Conservation (phyloP, 2,329 filamentous ascomycete species). For the Cercospora janseana region DNA sequence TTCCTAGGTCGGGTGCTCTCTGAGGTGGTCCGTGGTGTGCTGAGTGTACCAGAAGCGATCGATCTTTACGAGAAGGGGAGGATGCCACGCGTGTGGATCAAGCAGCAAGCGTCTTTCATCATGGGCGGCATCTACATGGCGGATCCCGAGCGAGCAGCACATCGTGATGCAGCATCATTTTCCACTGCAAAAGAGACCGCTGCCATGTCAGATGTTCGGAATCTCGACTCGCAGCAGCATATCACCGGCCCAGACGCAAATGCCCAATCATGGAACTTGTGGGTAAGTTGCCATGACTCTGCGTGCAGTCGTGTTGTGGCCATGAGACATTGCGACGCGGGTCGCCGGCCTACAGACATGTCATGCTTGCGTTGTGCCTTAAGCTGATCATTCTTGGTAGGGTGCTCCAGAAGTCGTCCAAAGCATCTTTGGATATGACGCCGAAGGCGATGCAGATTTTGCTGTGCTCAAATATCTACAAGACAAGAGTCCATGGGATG, state of each 20-base stretch:
- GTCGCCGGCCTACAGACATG: no score
- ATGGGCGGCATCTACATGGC: slow-evolving; percentile 38
- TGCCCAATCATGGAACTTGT: slow-evolving; percentile 41
- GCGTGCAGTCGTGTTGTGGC: no score
- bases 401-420: slow-evolving; percentile 35
- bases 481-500: slow-evolving; percentile 28
- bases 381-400: no score
- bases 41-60: slow-evolving; percentile 39
- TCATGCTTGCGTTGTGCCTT: no score
- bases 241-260: slow-evolving; percentile 23
- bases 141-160: slow-evolving; percentile 30
- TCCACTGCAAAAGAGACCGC: slow-evolving; percentile 15
- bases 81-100: slow-evolving; percentile 45
- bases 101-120: slow-evolving; percentile 43
- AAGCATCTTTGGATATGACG: slow-evolving; percentile 42
- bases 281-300: no score
- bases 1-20: slow-evolving; percentile 42
- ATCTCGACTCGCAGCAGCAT: slow-evolving; percentile 35
- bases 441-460: slow-evolving; percentile 37
- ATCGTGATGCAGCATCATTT: slow-evolving; percentile 14
- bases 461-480: slow-evolving; percentile 31
- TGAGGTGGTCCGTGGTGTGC: slow-evolving; percentile 37
- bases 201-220: slow-evolving; percentile 35
- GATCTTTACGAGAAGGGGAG: slow-evolving; percentile 42
- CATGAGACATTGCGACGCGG: no score